Percentiles rank a stretch among this genome's conserved stretches.
phyloP scores from a whole-genome alignment of 2,329 filamentous ascomycete genomes.

The Zarea fungicola region DNA sequence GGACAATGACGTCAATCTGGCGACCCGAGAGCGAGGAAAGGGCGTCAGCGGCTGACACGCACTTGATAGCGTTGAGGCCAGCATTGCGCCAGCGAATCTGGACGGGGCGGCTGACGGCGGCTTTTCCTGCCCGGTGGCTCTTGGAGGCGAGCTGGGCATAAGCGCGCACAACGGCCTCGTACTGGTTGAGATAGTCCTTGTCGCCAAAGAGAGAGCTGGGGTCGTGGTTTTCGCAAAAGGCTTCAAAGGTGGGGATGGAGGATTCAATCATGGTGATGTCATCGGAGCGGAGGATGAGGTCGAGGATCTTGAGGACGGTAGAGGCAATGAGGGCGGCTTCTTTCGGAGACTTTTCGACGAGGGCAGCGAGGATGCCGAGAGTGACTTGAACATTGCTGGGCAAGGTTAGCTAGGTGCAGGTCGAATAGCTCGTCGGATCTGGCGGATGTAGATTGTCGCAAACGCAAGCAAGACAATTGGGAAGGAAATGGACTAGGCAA shows the following conservation, averaged over 20 bases:
- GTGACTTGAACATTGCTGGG: slow-evolving; percentile 87
- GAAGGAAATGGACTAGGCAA: not conserved
- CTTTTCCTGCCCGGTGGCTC: slow-evolving; percentile 45
- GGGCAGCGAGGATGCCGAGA: slow-evolving; percentile 81
- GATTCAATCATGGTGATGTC: slow-evolving; percentile 93
- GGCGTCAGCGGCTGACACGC: slow-evolving; percentile 73
- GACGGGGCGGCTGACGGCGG: slow-evolving; percentile 62
- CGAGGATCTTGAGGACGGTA: slow-evolving; percentile 78
- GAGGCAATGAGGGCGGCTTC: slow-evolving; percentile 85
- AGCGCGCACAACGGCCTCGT: slow-evolving; percentile 71
- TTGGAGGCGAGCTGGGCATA: slow-evolving; percentile 79
- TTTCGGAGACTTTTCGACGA: slow-evolving; percentile 89
- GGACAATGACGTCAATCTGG: slow-evolving; percentile 74
- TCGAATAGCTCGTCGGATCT: too few species aligned
- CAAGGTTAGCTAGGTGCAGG: too few species aligned
- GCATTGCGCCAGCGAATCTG: slow-evolving; percentile 72
- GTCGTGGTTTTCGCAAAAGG: slow-evolving; percentile 86
- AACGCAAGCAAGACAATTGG: too few species aligned
- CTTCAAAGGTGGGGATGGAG: slow-evolving; percentile 78
- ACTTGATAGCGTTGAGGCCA: slow-evolving; percentile 73
- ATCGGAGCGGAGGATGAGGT: slow-evolving; percentile 74
- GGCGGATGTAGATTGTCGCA: too few species aligned
- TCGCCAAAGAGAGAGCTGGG: slow-evolving; percentile 80
- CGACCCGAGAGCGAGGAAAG: slow-evolving; percentile 69
- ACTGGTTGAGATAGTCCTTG: slow-evolving; percentile 74